Evolutionary conservation across 1,139 yeast species (phyloP).

Genomic region (Kodamaea derodonti): DNA sequence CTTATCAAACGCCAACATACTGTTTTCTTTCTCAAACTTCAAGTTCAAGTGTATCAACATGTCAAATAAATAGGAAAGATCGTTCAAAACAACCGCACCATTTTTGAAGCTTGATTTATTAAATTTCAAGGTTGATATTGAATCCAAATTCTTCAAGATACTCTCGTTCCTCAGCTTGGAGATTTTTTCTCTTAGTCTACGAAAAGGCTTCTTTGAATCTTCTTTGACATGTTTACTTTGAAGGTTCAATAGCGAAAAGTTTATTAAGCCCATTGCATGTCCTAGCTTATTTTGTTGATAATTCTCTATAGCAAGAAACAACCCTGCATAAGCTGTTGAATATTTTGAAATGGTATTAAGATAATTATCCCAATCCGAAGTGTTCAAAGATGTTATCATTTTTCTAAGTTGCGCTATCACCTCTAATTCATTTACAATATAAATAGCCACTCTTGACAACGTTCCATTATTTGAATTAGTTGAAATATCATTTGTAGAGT

Average conservation of each 20-base stretch:
- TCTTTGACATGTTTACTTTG: constrained; percentile 31
- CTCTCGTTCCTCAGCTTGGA: constrained; percentile 28
- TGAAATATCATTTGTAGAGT: constrained; percentile 24
- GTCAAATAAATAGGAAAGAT: constrained; percentile 37
- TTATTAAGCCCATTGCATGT: constrained; percentile 40
- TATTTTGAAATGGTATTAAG: constrained; percentile 32
- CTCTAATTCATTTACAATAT: constrained; percentile 31
- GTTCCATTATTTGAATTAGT: constrained; percentile 36
- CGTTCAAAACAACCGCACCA: constrained; percentile 37
- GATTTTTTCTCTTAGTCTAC: constrained; percentile 25
- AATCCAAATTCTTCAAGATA: constrained; percentile 29
- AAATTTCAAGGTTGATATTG: constrained; percentile 35
- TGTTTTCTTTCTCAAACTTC: constrained; percentile 42
- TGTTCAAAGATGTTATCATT: constrained; percentile 12
- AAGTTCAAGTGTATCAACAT: constrained; percentile 35
- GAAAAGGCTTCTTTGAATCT: constrained; percentile 11
- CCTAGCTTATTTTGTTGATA: constrained; percentile 42
- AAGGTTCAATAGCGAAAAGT: constrained; percentile 34
- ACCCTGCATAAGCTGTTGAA: constrained; percentile 39
- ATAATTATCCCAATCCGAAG: constrained; percentile 32
- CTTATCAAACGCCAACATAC: constrained; percentile 36
- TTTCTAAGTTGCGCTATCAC: constrained; percentile 8
- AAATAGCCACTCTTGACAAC: constrained; percentile 41
- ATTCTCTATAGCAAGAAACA: constrained; percentile 39
- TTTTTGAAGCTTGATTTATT: constrained; percentile 35